phyloP scores from a whole-genome alignment of 1,139 yeast species.

The Diutina mesorugosa region DNA sequence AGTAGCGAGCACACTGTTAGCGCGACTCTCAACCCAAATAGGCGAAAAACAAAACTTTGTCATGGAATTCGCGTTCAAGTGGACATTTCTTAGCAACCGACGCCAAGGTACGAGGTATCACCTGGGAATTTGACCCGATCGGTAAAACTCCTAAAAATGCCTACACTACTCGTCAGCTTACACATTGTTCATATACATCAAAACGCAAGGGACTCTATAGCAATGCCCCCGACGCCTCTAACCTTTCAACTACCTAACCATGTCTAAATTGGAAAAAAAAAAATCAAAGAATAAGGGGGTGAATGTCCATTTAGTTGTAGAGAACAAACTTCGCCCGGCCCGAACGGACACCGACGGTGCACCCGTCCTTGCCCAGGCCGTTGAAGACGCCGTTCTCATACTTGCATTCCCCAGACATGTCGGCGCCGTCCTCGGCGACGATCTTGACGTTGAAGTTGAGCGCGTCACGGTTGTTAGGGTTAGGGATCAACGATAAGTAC shows the following conservation, averaged over 20 bases:
- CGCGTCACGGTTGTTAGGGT: constrained; percentile 56
- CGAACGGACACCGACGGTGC: constrained; percentile 58
- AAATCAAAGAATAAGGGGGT: neutral
- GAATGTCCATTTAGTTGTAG: constrained; percentile 15
- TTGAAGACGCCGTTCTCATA: constrained; percentile 53
- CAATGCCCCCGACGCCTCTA: neutral
- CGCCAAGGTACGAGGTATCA: neutral
- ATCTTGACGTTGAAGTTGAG: constrained; percentile 62
- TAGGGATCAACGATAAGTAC: constrained; percentile 68
- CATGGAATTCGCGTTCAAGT: neutral
- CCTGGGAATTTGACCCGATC: neutral
- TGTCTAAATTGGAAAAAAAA: neutral
- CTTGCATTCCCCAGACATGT: constrained; percentile 46
- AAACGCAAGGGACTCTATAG: neutral
- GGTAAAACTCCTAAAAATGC: neutral
- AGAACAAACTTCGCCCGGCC: constrained; percentile 63
- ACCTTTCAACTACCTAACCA: neutral
- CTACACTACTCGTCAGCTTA: neutral
- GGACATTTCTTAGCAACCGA: neutral
- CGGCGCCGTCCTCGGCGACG: constrained; percentile 40
- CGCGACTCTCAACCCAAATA: neutral
- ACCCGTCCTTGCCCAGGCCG: constrained; percentile 59
- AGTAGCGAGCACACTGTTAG: too few species aligned
- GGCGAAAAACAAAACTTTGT: neutral
- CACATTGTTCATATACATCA: neutral